Percentiles rank a stretch among this genome's conserved stretches.
Conservation (phyloP, 2,329 filamentous ascomycete species). For the Colletotrichum liriopes region DNA sequence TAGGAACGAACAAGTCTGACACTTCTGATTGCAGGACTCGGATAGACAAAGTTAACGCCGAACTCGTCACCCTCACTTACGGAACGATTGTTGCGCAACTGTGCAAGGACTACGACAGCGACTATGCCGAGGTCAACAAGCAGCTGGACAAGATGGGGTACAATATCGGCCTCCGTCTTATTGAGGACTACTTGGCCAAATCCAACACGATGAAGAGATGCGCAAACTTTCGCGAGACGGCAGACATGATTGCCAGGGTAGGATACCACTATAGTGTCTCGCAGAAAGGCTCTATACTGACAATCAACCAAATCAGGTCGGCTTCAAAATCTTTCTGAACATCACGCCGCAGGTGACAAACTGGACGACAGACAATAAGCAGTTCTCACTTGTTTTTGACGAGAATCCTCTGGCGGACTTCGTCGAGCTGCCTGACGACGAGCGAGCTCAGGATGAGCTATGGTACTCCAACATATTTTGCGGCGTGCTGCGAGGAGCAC, state of each 20-base stretch:
- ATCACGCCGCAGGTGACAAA: slow-evolving; percentile 94
- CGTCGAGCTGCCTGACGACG: slow-evolving; percentile 96
- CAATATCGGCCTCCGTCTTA: slow-evolving; percentile 95
- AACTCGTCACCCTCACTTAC: slow-evolving; percentile 97
- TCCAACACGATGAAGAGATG: slow-evolving; percentile 91
- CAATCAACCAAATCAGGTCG: slow-evolving; percentile 73
- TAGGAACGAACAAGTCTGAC: slow-evolving; percentile 37
- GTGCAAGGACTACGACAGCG: slow-evolving; percentile 94
- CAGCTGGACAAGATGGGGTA: slow-evolving; percentile 99
- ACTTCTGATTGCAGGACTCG: slow-evolving; percentile 76
- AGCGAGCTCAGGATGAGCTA: slow-evolving; percentile 93
- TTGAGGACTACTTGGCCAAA: slow-evolving; percentile 98
- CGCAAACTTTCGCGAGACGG: slow-evolving; percentile 93
- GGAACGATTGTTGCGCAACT: slow-evolving; percentile 97
- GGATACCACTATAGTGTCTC: slow-evolving; percentile 19
- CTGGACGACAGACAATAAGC: slow-evolving; percentile 96
- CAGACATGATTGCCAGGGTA: slow-evolving; percentile 96
- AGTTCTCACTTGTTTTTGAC: slow-evolving; percentile 96
- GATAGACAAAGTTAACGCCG: slow-evolving; percentile 97
- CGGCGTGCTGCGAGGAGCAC: slow-evolving; percentile 88
- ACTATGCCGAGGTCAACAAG: slow-evolving; percentile 96
- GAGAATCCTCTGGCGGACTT: slow-evolving; percentile 98
- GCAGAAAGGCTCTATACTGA: slow-evolving; percentile 42
- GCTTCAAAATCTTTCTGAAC: slow-evolving; percentile 99
- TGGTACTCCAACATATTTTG: slow-evolving; percentile 99